Evolutionary conservation across 345 rosid genomes (phyloP).

Genomic region (Stellera chamaejasme): DNA sequence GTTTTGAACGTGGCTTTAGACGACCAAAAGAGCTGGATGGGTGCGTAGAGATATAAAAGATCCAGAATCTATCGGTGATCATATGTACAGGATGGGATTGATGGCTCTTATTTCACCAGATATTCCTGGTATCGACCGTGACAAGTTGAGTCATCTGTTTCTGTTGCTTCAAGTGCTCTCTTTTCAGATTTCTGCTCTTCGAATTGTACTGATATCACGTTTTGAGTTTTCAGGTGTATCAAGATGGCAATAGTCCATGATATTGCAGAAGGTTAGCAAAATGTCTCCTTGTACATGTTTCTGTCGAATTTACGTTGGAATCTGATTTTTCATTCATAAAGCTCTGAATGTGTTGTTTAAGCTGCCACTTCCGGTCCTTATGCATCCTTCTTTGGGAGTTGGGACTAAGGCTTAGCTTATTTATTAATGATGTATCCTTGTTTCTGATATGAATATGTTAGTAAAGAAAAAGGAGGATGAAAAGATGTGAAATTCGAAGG

Average conservation of each 20-base stretch:
- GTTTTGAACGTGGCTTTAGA: constrained; percentile 25
- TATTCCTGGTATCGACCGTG: constrained; percentile 74
- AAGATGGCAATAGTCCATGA: constrained; percentile 97
- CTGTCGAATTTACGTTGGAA: background rate
- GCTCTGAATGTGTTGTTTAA: too few species aligned
- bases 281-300: background rate
- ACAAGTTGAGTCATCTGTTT: constrained; percentile 42
- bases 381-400: too few species aligned
- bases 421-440: too few species aligned
- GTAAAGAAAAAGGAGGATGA: too few species aligned
- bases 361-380: too few species aligned
- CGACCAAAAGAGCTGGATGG: constrained; percentile 95
- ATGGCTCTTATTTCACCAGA: constrained; percentile 78
- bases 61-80: constrained; percentile 90
- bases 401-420: too few species aligned
- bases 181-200: background rate
- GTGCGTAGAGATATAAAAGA: constrained; percentile 53
- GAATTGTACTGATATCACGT: constrained; percentile 1
- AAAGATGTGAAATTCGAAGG: too few species aligned
- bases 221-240: constrained; percentile 50
- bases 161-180: background rate
- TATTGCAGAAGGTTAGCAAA: constrained; percentile 66
- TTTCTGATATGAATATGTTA: too few species aligned
- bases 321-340: background rate
- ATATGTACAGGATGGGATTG: constrained; percentile 94